These are phyloP conservation scores for Boeremia lycopersici DNA, from an alignment of 2,329 filamentous ascomycete genomes.

Conservation along the genomic window DNA sequence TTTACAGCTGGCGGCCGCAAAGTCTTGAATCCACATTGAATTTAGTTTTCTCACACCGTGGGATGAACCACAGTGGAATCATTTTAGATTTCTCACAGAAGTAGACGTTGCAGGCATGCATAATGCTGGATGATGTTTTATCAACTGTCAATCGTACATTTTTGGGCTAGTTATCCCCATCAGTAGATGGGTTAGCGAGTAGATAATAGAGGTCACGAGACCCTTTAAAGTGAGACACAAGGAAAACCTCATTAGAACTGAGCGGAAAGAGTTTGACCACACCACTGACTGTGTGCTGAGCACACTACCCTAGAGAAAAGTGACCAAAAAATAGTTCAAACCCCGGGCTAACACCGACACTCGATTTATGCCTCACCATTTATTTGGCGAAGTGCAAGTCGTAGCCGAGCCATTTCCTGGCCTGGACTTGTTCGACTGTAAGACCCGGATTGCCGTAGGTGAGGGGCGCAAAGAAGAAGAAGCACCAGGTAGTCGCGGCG, in stretches of 20 bases:
- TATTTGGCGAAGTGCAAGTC: slow-evolving; percentile 99
- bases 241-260: slow-evolving; percentile 9
- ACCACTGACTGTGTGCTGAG: slow-evolving; percentile 7
- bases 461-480: slow-evolving; percentile 91
- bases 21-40: too few relatives aligned
- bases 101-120: neutral
- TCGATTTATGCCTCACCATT: neutral
- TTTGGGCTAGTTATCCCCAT: neutral
- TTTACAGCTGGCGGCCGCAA: too few relatives aligned
- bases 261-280: neutral
- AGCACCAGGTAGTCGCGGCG: slow-evolving; percentile 71
- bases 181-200: neutral
- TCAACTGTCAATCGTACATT: slow-evolving; percentile 12
- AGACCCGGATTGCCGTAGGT: slow-evolving; percentile 95
- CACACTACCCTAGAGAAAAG: slow-evolving; percentile 4
- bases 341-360: neutral
- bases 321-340: slow-evolving; percentile 6
- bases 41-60: too few relatives aligned
- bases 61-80: too few relatives aligned
- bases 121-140: neutral
- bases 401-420: slow-evolving; percentile 94
- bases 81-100: too few relatives aligned
- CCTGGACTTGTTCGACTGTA: slow-evolving; percentile 74
- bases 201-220: neutral
- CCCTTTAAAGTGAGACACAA: slow-evolving; percentile 3